phyloP scores from a whole-genome alignment of 2,329 filamentous ascomycete genomes.

The Arachnopeziza araneosa region DNA sequence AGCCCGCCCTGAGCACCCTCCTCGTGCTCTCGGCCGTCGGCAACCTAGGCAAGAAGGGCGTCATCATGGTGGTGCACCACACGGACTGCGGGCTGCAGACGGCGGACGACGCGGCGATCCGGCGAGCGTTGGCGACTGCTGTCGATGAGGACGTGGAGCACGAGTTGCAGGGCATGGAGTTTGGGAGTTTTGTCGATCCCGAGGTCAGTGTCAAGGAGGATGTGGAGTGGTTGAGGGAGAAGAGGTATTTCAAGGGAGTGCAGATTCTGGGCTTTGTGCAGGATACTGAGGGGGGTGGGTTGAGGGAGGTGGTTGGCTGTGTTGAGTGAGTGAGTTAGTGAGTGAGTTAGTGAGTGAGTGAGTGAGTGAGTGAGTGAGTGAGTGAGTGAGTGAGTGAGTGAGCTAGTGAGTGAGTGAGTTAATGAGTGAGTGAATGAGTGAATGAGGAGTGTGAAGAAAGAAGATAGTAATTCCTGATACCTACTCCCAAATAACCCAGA shows the following conservation, averaged over 20 bases:
- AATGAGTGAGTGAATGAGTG: no score
- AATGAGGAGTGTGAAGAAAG: background rate
- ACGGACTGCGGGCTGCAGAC: slow-evolving; percentile 18
- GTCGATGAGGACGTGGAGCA: background rate
- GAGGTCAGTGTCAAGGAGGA: slow-evolving; percentile 20
- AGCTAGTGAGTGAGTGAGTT: no score
- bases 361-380: no score
- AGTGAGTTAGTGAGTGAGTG: no score
- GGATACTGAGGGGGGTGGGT: slow-evolving; percentile 21
- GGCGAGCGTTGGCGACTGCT: background rate
- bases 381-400: background rate
- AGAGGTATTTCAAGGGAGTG: slow-evolving; percentile 18
- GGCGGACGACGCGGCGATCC: slow-evolving; percentile 14
- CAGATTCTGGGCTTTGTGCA: slow-evolving; percentile 20
- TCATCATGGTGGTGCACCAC: slow-evolving; percentile 21
- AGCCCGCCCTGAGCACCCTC: slow-evolving; percentile 16
- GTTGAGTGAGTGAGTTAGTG: background rate
- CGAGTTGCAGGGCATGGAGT: slow-evolving; percentile 9
- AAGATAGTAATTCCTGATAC: background rate
- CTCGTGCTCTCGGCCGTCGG: slow-evolving; percentile 21
- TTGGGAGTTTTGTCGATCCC: slow-evolving; percentile 19
- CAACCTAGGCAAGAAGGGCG: slow-evolving; percentile 20
- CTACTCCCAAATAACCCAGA: slow-evolving; percentile 4
- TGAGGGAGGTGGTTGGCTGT: slow-evolving; percentile 13
- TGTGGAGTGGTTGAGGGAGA: slow-evolving; percentile 14